A percentile compares a stretch with the other conserved stretches of the same genome.
phyloP scores from a whole-genome alignment of 148 eudicot species.

The Silene uniflora region DNA sequence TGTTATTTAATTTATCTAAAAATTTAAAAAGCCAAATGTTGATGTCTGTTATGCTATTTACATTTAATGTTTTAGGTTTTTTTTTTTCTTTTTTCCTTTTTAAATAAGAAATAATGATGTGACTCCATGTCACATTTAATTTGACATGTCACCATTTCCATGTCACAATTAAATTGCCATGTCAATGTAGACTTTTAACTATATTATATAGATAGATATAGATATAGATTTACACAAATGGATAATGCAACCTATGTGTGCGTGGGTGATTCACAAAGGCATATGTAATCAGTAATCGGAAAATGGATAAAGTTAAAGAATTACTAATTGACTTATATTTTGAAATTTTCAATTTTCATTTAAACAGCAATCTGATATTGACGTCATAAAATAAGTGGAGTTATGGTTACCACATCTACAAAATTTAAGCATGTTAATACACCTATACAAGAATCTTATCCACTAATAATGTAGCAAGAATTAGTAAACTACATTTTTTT shows the following conservation, averaged over 20 bases:
- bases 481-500: slow-evolving; percentile 12
- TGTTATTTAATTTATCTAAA: no score
- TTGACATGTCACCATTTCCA: no score
- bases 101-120: no score
- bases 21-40: no score
- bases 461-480: slow-evolving; percentile 2
- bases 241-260: not conserved
- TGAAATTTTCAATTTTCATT: not conserved
- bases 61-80: no score
- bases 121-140: no score
- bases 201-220: no score
- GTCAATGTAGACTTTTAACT: no score
- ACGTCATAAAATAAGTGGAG: not conserved
- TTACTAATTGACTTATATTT: not conserved
- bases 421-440: not conserved
- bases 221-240: no score
- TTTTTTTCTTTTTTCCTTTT: no score
- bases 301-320: not conserved
- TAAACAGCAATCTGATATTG: not conserved
- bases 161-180: no score
- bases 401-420: slow-evolving; percentile 3
- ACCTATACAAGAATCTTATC: slow-evolving; percentile 7
- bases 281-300: not conserved
- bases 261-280: not conserved
- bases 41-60: no score